Evolutionary conservation across 2,329 filamentous ascomycete genomes (phyloP).

Genomic region (Sphaceloma murrayae): DNA sequence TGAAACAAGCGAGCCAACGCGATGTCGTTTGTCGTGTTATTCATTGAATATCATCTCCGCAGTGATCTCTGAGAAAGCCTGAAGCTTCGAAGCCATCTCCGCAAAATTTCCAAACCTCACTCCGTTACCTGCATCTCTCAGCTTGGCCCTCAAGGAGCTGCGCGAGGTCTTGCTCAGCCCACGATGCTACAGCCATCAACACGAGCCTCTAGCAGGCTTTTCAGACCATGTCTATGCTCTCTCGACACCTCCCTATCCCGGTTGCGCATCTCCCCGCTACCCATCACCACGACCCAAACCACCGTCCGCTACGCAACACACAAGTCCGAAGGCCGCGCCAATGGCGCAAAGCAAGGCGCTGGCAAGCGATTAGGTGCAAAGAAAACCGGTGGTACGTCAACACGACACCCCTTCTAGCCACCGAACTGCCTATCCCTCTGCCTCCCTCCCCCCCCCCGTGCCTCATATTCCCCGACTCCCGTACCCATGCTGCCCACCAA

Average conservation of each 20-base stretch:
- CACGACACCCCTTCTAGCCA: background rate
- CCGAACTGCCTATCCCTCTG: too few relatives aligned
- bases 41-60: too few relatives aligned
- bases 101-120: conserved; percentile 14
- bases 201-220: conserved; percentile 5
- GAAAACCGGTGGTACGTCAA: conserved; percentile 66
- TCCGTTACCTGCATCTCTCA: too few relatives aligned
- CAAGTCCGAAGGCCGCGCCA: conserved; percentile 57
- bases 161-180: background rate
- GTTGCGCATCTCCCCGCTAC: conserved; percentile 24
- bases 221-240: conserved; percentile 11
- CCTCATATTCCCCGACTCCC: too few relatives aligned
- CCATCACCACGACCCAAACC: conserved; percentile 18
- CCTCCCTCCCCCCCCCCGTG: conserved; percentile 6
- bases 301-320: conserved; percentile 52
- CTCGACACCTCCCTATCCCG: conserved; percentile 26
- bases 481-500: too few relatives aligned
- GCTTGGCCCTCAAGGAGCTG: too few relatives aligned
- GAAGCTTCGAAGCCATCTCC: background rate
- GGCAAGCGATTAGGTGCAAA: conserved; percentile 92
- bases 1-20: too few relatives aligned
- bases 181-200: conserved; percentile 16
- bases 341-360: conserved; percentile 58
- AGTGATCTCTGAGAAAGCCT: too few relatives aligned
- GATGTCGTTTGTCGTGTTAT: too few relatives aligned